These are phyloP conservation scores for Camelina laxa DNA, from an alignment of 345 rosid species.

Conservation along the genomic window DNA sequence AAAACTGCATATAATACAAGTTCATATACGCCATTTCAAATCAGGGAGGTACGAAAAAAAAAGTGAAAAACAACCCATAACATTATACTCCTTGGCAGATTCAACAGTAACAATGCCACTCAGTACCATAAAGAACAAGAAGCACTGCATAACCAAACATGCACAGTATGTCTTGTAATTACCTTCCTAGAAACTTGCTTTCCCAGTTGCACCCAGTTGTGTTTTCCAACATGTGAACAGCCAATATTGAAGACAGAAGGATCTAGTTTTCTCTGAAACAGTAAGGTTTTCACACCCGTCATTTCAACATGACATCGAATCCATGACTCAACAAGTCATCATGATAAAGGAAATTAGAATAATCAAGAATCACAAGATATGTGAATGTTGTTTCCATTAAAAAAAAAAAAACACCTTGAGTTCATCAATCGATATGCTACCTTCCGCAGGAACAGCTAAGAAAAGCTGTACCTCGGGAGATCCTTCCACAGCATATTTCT, in stretches of 20 bases:
- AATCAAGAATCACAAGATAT: background rate
- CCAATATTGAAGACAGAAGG: slow-evolving; percentile 75
- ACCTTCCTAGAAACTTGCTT: slow-evolving; percentile 87
- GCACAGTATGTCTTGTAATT: slow-evolving; percentile 49
- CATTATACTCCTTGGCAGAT: no score
- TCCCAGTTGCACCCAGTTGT: slow-evolving; percentile 92
- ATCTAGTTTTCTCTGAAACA: slow-evolving; percentile 70
- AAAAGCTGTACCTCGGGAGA: slow-evolving; percentile 87
- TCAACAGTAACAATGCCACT: background rate
- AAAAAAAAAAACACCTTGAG: slow-evolving; percentile 56
- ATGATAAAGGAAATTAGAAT: background rate
- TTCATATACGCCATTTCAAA: background rate
- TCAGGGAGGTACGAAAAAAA: background rate
- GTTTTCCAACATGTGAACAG: slow-evolving; percentile 74
- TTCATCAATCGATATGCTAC: slow-evolving; percentile 71
- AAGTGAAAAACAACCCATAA: background rate
- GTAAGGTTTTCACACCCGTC: background rate
- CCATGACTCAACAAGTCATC: background rate
- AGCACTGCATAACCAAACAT: background rate
- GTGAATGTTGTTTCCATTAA: slow-evolving; percentile 32
- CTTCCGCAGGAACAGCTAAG: slow-evolving; percentile 54
- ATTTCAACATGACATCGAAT: background rate
- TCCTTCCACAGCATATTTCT: slow-evolving; percentile 68
- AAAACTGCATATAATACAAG: slow-evolving; percentile 1
- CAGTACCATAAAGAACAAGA: background rate